Percentiles rank a stretch among this genome's conserved stretches.
Evolutionary conservation across 768 basidiomycete genomes (phyloP).

Genomic region (Suillus ampliporus): DNA sequence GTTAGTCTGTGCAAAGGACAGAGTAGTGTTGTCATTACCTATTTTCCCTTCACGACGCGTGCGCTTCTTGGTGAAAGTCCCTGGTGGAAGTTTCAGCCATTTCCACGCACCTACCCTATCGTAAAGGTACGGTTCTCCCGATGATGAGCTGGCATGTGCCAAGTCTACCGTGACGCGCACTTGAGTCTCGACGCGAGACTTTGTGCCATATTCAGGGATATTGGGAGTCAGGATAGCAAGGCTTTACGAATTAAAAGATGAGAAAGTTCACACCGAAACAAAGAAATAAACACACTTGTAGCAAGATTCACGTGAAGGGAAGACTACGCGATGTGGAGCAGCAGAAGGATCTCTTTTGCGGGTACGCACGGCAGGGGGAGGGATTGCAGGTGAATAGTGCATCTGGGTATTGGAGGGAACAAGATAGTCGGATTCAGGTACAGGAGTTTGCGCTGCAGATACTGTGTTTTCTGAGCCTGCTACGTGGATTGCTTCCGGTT

Average conservation of each 20-base stretch:
- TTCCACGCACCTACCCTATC: slow-evolving; percentile 90
- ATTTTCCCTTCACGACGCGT: slow-evolving; percentile 86
- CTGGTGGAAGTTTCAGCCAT: slow-evolving; percentile 80
- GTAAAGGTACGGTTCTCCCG: slow-evolving; percentile 66
- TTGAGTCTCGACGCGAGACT: slow-evolving; percentile 95
- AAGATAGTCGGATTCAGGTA: slow-evolving; percentile 37
- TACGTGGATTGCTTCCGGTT: slow-evolving; percentile 36
- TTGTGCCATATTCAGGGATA: slow-evolving; percentile 82
- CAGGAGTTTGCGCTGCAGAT: slow-evolving; percentile 36
- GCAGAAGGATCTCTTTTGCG: slow-evolving; percentile 59
- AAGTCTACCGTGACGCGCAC: slow-evolving; percentile 84
- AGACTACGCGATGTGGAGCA: slow-evolving; percentile 63
- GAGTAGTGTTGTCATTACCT: slow-evolving; percentile 48
- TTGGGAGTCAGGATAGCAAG: slow-evolving; percentile 84
- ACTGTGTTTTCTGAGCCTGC: slow-evolving; percentile 35
- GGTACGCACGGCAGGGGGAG: slow-evolving; percentile 65
- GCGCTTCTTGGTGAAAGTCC: slow-evolving; percentile 83
- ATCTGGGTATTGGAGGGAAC: slow-evolving; percentile 44
- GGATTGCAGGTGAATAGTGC: slow-evolving; percentile 63
- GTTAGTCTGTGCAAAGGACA: slow-evolving; percentile 23
- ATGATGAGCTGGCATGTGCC: slow-evolving; percentile 65
- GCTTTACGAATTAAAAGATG: slow-evolving; percentile 43
- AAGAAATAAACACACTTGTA: slow-evolving; percentile 60
- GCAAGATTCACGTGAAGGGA: slow-evolving; percentile 76
- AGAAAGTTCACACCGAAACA: slow-evolving; percentile 20